phyloP scores from a whole-genome alignment of 768 basidiomycete species.

The Solioccasus polychromus region DNA sequence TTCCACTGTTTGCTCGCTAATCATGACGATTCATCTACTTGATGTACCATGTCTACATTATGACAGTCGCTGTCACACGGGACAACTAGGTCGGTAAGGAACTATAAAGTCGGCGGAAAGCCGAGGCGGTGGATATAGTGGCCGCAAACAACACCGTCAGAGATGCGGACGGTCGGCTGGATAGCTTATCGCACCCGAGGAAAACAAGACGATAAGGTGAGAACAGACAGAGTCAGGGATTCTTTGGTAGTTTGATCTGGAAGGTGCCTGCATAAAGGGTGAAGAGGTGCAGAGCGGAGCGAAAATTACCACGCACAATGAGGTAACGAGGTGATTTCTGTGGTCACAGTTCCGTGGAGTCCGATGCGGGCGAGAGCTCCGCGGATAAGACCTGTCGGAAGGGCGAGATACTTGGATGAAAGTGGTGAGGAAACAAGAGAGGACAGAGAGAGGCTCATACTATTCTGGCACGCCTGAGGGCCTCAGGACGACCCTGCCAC shows the following conservation, averaged over 20 bases:
- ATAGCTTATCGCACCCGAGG: too few relatives aligned
- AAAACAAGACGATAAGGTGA: too few relatives aligned
- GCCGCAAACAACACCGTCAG: too few relatives aligned
- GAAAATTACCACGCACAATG: conserved; percentile 59
- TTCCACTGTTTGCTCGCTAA: too few relatives aligned
- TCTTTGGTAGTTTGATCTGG: conserved; percentile 77
- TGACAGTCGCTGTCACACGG: too few relatives aligned
- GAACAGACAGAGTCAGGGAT: too few relatives aligned
- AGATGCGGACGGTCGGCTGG: too few relatives aligned
- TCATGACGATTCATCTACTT: too few relatives aligned
- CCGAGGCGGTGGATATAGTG: too few relatives aligned
- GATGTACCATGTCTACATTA: too few relatives aligned
- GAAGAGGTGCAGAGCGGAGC: not conserved
- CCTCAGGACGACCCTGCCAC: conserved; percentile 72
- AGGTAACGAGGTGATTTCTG: conserved; percentile 78
- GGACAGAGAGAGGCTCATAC: conserved; percentile 38
- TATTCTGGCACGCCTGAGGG: conserved; percentile 65
- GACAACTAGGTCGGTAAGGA: too few relatives aligned
- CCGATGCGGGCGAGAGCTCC: conserved; percentile 81
- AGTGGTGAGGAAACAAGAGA: not conserved
- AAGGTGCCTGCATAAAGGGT: conserved; percentile 59
- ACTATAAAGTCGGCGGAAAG: too few relatives aligned
- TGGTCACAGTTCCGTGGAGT: conserved; percentile 66
- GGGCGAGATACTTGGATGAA: conserved; percentile 70
- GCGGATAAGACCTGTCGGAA: conserved; percentile 80